Conservation (phyloP, 805 yeast genomes). For the Wickerhamiella domercqiae region DNA sequence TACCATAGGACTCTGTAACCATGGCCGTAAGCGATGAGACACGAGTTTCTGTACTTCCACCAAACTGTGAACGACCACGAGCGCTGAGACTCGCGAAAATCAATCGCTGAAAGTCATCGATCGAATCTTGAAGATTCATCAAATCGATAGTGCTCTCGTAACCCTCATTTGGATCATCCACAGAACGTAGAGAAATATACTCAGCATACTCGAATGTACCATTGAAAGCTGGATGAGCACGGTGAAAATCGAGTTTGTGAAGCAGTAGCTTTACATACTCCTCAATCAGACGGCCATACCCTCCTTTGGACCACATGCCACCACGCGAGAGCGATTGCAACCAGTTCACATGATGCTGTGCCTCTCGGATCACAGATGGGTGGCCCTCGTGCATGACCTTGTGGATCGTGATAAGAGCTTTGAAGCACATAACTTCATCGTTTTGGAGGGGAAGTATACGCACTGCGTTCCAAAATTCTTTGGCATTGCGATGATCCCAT, state of each 20-base stretch:
- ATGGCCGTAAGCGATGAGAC: slow-evolving; percentile 79
- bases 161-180: slow-evolving; percentile 90
- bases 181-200: slow-evolving; percentile 72
- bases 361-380: slow-evolving; percentile 66
- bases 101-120: slow-evolving; percentile 62
- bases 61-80: slow-evolving; percentile 32
- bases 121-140: slow-evolving; percentile 69
- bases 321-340: slow-evolving; percentile 38
- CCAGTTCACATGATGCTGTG: slow-evolving; percentile 63
- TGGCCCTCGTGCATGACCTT: slow-evolving; percentile 98
- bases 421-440: slow-evolving; percentile 74
- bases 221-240: slow-evolving; percentile 72
- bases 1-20: slow-evolving; percentile 84
- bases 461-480: slow-evolving; percentile 71
- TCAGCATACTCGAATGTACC: slow-evolving; percentile 96
- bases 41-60: slow-evolving; percentile 45
- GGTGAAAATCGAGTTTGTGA: slow-evolving; percentile 67
- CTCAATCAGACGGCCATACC: slow-evolving; percentile 55
- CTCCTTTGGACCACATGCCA: slow-evolving; percentile 12
- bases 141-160: slow-evolving; percentile 77
- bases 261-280: slow-evolving; percentile 62
- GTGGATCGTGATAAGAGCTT: slow-evolving; percentile 71
- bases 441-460: slow-evolving; percentile 65
- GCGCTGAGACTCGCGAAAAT: slow-evolving; percentile 49
- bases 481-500: slow-evolving; percentile 83